Percentiles rank a stretch among this genome's conserved stretches.
phyloP scores from a whole-genome alignment of 805 yeast species.

The Saturnispora zaruensis region DNA sequence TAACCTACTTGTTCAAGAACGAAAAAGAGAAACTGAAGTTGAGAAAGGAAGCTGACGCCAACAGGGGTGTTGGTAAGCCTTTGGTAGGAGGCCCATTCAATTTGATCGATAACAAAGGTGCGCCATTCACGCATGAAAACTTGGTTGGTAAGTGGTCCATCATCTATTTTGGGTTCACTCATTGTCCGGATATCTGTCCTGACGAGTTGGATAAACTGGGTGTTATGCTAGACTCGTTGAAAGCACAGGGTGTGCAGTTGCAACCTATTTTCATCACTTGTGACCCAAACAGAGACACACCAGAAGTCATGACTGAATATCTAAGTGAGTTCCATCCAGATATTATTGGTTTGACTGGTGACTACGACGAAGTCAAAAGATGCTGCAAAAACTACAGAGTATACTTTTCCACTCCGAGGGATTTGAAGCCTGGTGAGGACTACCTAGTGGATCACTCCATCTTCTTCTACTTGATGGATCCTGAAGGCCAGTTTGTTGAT shows the following conservation, averaged over 20 bases:
- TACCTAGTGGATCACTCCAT: conserved; percentile 96
- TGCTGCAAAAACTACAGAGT: conserved; percentile 88
- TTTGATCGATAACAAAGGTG: conserved; percentile 61
- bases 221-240: conserved; percentile 53
- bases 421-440: conserved; percentile 91
- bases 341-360: conserved; percentile 86
- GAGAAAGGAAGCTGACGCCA: conserved; percentile 74
- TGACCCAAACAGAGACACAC: conserved; percentile 92
- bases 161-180: conserved; percentile 92
- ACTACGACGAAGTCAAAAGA: conserved; percentile 74
- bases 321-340: conserved; percentile 83
- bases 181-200: conserved; percentile 98
- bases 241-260: conserved; percentile 47
- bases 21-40: conserved; percentile 71
- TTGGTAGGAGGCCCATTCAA: conserved; percentile 85
- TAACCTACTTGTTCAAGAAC: conserved; percentile 59
- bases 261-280: conserved; percentile 93
- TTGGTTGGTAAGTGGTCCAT: conserved; percentile 72
- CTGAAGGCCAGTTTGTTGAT: conserved; percentile 94
- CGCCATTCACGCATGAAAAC: conserved; percentile 68
- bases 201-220: conserved; percentile 94
- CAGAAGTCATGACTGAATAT: conserved; percentile 76
- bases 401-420: conserved; percentile 93
- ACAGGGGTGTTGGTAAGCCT: conserved; percentile 87
- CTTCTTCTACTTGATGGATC: conserved; percentile 95